Evolutionary conservation across 176 grass and related monocot genomes (phyloP), one percentile per base, ranked within the genome.

Genomic region (Hyparrhenia diplandra): DNA sequence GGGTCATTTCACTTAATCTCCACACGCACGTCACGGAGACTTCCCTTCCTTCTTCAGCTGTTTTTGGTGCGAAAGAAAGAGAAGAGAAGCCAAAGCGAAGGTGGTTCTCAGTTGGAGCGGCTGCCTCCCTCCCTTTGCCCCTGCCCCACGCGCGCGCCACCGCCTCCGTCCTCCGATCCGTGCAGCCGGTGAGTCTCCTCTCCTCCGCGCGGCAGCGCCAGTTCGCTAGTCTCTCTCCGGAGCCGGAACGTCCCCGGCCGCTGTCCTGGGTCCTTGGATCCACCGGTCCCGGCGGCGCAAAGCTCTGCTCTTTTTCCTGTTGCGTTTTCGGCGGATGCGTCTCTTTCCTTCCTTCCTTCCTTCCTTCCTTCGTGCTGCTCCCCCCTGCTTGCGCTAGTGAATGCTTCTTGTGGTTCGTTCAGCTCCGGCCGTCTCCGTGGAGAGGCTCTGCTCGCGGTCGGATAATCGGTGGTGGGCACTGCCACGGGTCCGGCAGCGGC

Each of bases 31-130:
- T n/a, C 4, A 55, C 18, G 31, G 78, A 80, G 36, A 69, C 78
- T 55, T 67, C 6, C 36, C 8, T 68, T n/a, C 31, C 77, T 54
- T 67, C 41, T 29, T 4, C 18, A 2, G n/a, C 20, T 52, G 43
- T 54, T 69, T 80, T 69, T 69, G 45, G 64, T 80, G 77, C 64
- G n/a, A n/a, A n/a, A n/a, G 77, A 80, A 68, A 35, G 30, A 25
- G 45, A 18, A 34, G 60, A 6, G 43, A 36, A 32, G 60, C 36
- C 6, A 76, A 63, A 36, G 7, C 12, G 60, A n/a, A n/a, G 55
- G 28, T 37, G 2, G 8, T 49, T 63, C 77, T 66, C 31, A 54
- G 18, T 9, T 80, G 13, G 64, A 68, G 64, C 77, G 76, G 5
- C 61, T 66, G 1, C 29, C 1, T 47, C 40, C 40, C 59, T n/a